Base-by-base conservation (phyloP, 768 basidiomycete genomes). In the Dendrothele bispora region DNA sequence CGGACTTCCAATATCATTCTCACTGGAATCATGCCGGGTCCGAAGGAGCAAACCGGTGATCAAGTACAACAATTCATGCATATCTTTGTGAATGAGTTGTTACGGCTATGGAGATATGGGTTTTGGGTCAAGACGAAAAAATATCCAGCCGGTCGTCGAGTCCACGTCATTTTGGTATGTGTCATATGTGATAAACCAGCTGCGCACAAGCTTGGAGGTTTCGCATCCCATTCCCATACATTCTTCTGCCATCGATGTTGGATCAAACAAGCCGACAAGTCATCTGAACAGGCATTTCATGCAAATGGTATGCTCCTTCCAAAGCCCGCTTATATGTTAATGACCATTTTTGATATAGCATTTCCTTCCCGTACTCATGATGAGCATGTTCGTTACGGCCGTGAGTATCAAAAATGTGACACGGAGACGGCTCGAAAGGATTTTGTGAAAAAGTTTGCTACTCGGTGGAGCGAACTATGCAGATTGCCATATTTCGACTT, bases 401-500 rank as follows among this genome's bases (percentile, higher is more conserved):
- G 8, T 12, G 14, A 20, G 18, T 39, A 11, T 39, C 38, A 14
- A 10, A 11, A 39, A 20, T 12, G 5, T 1, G 15, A 36, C 1
- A 43, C 22, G 2, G 20, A 26, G 11, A 38, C 12, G n/a, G 48
- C 34, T 4, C 34, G 29, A 21, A 46, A 49, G 5, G 39, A 49
- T 7, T 57, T 48, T 18, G 44, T 59, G 20, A 53, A 53, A 26
- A 32, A 50, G 24, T 38, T 49, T 48, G 59, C 58, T 0, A 51
- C 42, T 2, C 51, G 48, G 14, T 63, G 54, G 48, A 45, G 46
- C 7, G 53, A 62, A 24, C 43, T 63, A 4, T 39, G 49, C 25
- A 38, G 47, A 10, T 46, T 63, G 4, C 54, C 56, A 2, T 63
- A 63, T 42, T 62, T 62, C 20, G 42, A 63, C 36, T 29, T 55